These are phyloP conservation scores for Oidiodendron maius DNA, from an alignment of 495 filamentous ascomycete species.

Conservation along the genomic window DNA sequence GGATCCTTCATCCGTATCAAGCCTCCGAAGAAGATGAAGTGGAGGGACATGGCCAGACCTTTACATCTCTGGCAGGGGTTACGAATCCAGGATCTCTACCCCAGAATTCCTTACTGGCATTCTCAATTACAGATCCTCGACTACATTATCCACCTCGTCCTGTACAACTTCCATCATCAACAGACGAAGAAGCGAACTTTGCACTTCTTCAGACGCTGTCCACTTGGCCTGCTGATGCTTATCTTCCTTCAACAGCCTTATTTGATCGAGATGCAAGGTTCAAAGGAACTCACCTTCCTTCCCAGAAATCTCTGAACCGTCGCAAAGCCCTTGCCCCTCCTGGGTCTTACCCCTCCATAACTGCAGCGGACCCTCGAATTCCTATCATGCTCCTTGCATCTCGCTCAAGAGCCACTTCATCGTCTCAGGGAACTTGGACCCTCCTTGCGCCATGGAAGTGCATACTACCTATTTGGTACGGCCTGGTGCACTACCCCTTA, in stretches of 20 bases:
- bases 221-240: slow-evolving; percentile 63
- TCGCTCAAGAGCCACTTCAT: slow-evolving; percentile 34
- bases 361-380: slow-evolving; percentile 69
- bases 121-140: slow-evolving; percentile 73
- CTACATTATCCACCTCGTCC: slow-evolving; percentile 62
- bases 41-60: slow-evolving; percentile 47
- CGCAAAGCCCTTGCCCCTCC: slow-evolving; percentile 64
- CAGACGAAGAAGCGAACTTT: slow-evolving; percentile 45
- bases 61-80: slow-evolving; percentile 59
- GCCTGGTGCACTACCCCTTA: slow-evolving; percentile 77
- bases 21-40: slow-evolving; percentile 10
- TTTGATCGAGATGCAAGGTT: slow-evolving; percentile 64
- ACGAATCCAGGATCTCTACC: slow-evolving; percentile 77
- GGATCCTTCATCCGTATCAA: slow-evolving; percentile 56
- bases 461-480: slow-evolving; percentile 79
- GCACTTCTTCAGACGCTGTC: slow-evolving; percentile 47
- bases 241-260: slow-evolving; percentile 45
- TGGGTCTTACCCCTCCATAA: slow-evolving; percentile 54
- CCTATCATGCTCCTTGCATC: slow-evolving; percentile 70
- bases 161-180: slow-evolving; percentile 31
- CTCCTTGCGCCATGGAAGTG: slow-evolving; percentile 90
- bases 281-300: slow-evolving; percentile 57
- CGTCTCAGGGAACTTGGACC: slow-evolving; percentile 69
- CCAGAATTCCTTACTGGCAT: slow-evolving; percentile 61
- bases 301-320: slow-evolving; percentile 82